Base-by-base conservation (phyloP, 2,329 filamentous ascomycete genomes). In the Laburnicola sp. region DNA sequence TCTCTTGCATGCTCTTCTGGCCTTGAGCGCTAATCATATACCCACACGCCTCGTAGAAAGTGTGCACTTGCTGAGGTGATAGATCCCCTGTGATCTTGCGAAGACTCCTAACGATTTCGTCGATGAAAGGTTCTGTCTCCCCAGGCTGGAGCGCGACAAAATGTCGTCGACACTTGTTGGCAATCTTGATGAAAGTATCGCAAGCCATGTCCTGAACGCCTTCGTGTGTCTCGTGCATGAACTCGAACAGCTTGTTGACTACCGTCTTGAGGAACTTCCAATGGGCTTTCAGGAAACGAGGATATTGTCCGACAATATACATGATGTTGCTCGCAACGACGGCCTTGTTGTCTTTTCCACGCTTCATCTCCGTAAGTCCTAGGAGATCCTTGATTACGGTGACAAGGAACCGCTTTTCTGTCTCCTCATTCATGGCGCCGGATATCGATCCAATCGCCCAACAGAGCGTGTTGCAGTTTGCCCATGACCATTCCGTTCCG, bases 231-330 rank as follows among this genome's bases (percentile, higher is more conserved):
- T 99, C 94, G 74, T 99, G 94, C 94, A 99, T 99, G 71, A 99
- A 99, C 77, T 99, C 94, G 68, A 99, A 99, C 4, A 99, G 83
- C 79, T 99, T 99, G 78, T 99, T 99, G 68, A 99, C 94, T 16
- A 99, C 94, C 2, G 94, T 99, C 85, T 99, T 99, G 50, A 99
- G 80, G 77, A 99, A 99, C 74, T 99, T 99, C 94, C 94, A 99
- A 74, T 99, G 94, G 1, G 94, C 94, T 79, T 99, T 99, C 65
- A 99, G 79, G 78, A 99, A 99, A 21, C 94, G 89, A 32, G 94
- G 94, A 70, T 99, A 99, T 71, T 99, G 94, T 52, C 94, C 94
- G 55, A 99, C 94, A 76, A 99, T 99, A 74, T 99, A 99, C 94
- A 99, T 99, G 69, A 99, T 99, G 77, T 99, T 99, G 77, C 91